These are phyloP conservation scores for Fonsecaea multimorphosa DNA, from an alignment of 2,329 filamentous ascomycete species.

Conservation along the genomic window DNA sequence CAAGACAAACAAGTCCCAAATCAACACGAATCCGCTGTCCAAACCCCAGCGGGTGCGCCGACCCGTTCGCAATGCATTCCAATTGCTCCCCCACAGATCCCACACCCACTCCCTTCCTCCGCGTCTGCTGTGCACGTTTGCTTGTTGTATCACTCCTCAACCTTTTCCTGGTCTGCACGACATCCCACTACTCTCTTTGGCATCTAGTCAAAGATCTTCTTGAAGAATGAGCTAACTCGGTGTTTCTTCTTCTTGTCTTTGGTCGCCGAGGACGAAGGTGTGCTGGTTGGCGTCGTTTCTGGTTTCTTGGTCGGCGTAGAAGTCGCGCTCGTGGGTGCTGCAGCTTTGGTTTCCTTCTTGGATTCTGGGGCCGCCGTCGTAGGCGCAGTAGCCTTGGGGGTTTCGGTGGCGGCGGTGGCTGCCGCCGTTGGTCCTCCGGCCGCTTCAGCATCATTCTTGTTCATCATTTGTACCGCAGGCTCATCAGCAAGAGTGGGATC, in stretches of 20 bases:
- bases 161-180: slow-evolving; percentile 5
- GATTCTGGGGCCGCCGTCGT: slow-evolving; percentile 19
- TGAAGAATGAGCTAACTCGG: slow-evolving; percentile 68
- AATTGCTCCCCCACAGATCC: slow-evolving; percentile 7
- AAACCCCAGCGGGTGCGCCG: slow-evolving; percentile 31
- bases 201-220: slow-evolving; percentile 58
- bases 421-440: slow-evolving; percentile 15
- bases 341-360: slow-evolving; percentile 20
- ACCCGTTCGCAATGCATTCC: slow-evolving; percentile 31
- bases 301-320: slow-evolving; percentile 35
- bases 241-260: slow-evolving; percentile 71
- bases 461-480: slow-evolving; percentile 37
- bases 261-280: slow-evolving; percentile 40
- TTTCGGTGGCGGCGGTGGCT: slow-evolving; percentile 7
- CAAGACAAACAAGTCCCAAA: slow-evolving; percentile 33
- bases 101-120: background rate
- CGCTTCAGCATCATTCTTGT: slow-evolving; percentile 35
- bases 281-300: slow-evolving; percentile 40
- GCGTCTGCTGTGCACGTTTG: background rate
- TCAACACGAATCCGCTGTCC: slow-evolving; percentile 31
- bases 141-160: background rate
- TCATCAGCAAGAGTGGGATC: slow-evolving; percentile 38
- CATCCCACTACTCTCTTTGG: background rate
- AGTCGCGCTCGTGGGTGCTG: slow-evolving; percentile 21
- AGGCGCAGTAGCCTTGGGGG: slow-evolving; percentile 9